Evolutionary conservation across 805 yeast genomes (phyloP), one percentile per base, ranked within the genome.

Genomic region (Candida oleophila): DNA sequence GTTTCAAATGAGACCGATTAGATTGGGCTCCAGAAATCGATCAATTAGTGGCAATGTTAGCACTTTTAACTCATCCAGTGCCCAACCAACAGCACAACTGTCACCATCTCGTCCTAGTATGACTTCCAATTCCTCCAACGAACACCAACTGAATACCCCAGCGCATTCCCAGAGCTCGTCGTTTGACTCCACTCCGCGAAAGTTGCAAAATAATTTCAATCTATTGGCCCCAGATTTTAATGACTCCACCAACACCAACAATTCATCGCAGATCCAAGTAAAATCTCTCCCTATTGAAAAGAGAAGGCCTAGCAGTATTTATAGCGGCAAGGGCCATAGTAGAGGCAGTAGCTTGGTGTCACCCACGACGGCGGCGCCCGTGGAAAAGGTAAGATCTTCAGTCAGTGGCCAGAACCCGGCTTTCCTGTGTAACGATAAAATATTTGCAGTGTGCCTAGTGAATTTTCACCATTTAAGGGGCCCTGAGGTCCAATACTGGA

Each of bases 401-500:
- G 39, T 11, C 5, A 12, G 21, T n/a, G 22, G 21, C 12, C 39
- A 16, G 5, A 12, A 18, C 21, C 39, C 39, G 28, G 16, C 36
- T 21, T 28, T 14, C 30, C 44, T 9, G 22, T 33, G 43, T 9
- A 56, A 57, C 42, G 73, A 70, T 48, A 61, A 82, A 55, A 78
- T 92, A 2, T 83, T 88, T 62, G 97, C 96, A 11, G 79, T 91
- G 2, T 85, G 96, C 53, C 78, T 94, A 12, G 96, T 91, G 18
- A 96, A 95, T 54, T 92, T 92, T 73, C 96, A 92, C 61, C 98
- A 94, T 59, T 64, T 69, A 22, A 73, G 96, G 48, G 99, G 99
- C 1, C 98, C 99, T 0, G 97, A 94, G 62, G 81, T 94, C 20
- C 97, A 92, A 64, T 90, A 88, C 66, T 88, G 97, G 89, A 60